Base-by-base conservation (phyloP, 805 yeast species). In the Myxozyma udenii region DNA sequence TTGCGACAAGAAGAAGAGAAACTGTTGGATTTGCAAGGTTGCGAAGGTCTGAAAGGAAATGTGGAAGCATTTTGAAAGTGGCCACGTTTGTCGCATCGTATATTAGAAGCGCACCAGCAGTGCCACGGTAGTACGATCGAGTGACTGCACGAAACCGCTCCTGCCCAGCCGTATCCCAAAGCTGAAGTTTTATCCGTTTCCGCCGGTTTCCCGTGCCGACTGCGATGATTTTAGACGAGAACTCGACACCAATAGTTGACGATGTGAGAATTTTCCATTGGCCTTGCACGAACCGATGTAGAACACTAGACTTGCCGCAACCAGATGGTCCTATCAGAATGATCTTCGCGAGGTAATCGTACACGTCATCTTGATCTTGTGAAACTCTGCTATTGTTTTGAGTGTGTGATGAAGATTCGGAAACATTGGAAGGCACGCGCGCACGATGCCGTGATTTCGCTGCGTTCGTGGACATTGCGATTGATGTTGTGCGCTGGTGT, bases 131-230 rank as follows among this genome's bases (percentile, higher is more conserved):
- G 68, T 90, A 90, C 2, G 96, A 96, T 47, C 93, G 80, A 14
- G 97, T 89, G 65, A 88, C 87, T 28, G 96, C 95, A 68, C 96
- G 79, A 72, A 88, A 90, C 71, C 96, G 79, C 69, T 89, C 97
- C 72, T 89, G 97, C 46, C 97, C 97, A 1, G 96, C 96, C 28
- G 97, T 89, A 69, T 89, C 97, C 97, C 97, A 89, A 62, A 89
- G 84, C 59, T 61, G 65, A 4, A 61, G 49, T 26, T 62, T 62
- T 44, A 61, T 61, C 36, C 65, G 58, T 41, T 61, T 61, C 37
- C 58, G 45, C 9, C 50, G 50, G 18, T 48, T 40, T 18, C 62
- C 63, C 44, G 64, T 64, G 25, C 73, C 72, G 9, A 70, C 65
- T 30, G 58, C 62, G 23, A 70, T 63, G 6, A 70, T 63, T 45